A percentile compares a stretch with the other conserved stretches of the same genome.
phyloP scores from a whole-genome alignment of 106 monocot species.

The Allium fistulosum region DNA sequence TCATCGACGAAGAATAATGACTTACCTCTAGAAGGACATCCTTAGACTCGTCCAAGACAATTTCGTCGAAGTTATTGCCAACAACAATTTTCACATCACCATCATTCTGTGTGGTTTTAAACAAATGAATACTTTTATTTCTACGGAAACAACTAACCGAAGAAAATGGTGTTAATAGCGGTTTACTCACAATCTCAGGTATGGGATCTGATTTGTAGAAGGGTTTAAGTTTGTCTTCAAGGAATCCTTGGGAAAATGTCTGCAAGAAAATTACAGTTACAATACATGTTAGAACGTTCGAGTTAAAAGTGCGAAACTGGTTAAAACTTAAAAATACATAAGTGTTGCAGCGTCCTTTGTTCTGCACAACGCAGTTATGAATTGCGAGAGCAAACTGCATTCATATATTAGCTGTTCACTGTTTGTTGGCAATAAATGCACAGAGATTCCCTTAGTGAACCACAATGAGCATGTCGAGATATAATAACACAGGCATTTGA shows the following conservation, averaged over 20 bases:
- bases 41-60: conserved; percentile 71
- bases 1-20: conserved; percentile 10
- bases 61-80: conserved; percentile 59
- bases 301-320: neutral
- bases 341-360: too few relatives aligned
- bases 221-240: conserved; percentile 79
- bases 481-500: too few relatives aligned
- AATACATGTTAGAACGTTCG: neutral
- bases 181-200: conserved; percentile 62
- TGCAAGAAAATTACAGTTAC: conserved; percentile 14
- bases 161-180: too few relatives aligned
- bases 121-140: neutral
- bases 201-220: conserved; percentile 94
- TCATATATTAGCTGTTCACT: too few relatives aligned
- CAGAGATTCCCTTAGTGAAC: too few relatives aligned
- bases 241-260: conserved; percentile 70
- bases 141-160: too few relatives aligned
- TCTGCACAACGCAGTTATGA: too few relatives aligned
- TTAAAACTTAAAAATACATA: neutral
- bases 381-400: too few relatives aligned
- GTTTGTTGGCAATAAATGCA: too few relatives aligned
- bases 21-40: conserved; percentile 81
- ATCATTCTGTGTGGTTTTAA: conserved; percentile 38
- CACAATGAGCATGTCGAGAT: too few relatives aligned
- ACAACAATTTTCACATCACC: conserved; percentile 66